Base-by-base conservation (phyloP, 345 rosid genomes). In the Isatis tinctoria region DNA sequence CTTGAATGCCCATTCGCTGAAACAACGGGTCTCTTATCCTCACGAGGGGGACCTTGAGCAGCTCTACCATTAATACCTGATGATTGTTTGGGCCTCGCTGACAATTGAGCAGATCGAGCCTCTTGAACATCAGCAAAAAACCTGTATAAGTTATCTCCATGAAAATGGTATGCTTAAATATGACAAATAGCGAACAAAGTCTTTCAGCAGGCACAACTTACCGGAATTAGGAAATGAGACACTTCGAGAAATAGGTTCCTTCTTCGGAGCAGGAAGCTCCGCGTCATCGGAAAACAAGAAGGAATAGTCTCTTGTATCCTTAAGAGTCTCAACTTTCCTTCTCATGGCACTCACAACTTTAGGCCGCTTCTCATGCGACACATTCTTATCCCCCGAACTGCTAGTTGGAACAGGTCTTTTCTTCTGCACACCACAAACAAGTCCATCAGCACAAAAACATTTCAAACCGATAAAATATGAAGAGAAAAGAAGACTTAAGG, bases 261-360 rank as follows among this genome's bases (percentile, higher is more conserved):
- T 88, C n/a, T 80, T 61, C 36, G 89, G 75, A 67, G 82, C 88
- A 62, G 98, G 90, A 68, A 82, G 83, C 45, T 83, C 87, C 7
- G 83, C 88, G 70, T 92, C 96, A 61, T 95, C 94, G 9, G 92
- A 82, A 16, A 87, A 77, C 49, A 95, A 83, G 68, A 92, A 95
- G 18, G 99, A 95, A 82, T 95, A 95, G 75, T 95, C 99, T 78
- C 98, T 84, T 5, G 89, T 83, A 57, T 78, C 85, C 81, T 88
- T 95, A 16, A 92, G 83, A 53, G 86, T 81, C 70, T 90, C 88
- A 64, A 79, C 96, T 83, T 87, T 89, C 51, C 54, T 80, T 69
- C 81, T 79, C 65, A 79, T 35, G 88, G 85, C 85, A 77, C 77
- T 90, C 65, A 75, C 70, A 27, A 79, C 82, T 81, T 64, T 87